Evolutionary conservation across 805 yeast genomes (phyloP), one percentile per base, ranked within the genome.

Genomic region (Wickerhamiella australiensis): DNA sequence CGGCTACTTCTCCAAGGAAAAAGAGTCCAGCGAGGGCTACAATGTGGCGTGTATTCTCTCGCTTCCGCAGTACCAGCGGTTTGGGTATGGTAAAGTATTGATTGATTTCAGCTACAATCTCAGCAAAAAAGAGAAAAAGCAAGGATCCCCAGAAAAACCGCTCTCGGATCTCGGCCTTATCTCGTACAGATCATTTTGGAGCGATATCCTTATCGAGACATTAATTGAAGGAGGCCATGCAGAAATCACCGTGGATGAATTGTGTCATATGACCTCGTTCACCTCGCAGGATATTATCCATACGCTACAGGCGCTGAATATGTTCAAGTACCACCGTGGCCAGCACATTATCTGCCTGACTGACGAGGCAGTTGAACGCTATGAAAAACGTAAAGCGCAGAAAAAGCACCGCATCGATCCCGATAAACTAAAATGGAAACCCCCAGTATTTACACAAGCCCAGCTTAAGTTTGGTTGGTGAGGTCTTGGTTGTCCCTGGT

Each of bases 71-170:
- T 92, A 90, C 67, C 99, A 92, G 66, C 77, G 96, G 59, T 85
- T 76, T 68, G 99, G 99, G 1, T 92, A 77, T 64, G 98, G 98
- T 54, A 81, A 88, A 57, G 70, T 92, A 36, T 72, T 92, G 54
- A 92, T 92, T 58, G 95, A 90, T 59, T 90, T 92, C 62, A 85
- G 96, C 3, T 92, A 92, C 64, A 94, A 85, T 69, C 69, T 92
- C 40, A 83, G 95, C 2, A 80, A 82, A 59, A 82, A 79, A 47
- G 99, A 92, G 61, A 79, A 82, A 47, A 92, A 92, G 63, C 78
- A 80, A 3, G 99, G 99, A 0, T 86, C 96, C 0, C 99, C 98
- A 0, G 99, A 92, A 66, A 92, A 92, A 61, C 99, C 99, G 2
- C 71, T 92, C 20, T 85, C 95, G 0, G 98, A 92, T 72, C 72